A percentile compares a stretch with the other conserved stretches of the same genome.
phyloP scores from a whole-genome alignment of 2,329 filamentous ascomycete genomes.

The Fonsecaea pedrosoi region DNA sequence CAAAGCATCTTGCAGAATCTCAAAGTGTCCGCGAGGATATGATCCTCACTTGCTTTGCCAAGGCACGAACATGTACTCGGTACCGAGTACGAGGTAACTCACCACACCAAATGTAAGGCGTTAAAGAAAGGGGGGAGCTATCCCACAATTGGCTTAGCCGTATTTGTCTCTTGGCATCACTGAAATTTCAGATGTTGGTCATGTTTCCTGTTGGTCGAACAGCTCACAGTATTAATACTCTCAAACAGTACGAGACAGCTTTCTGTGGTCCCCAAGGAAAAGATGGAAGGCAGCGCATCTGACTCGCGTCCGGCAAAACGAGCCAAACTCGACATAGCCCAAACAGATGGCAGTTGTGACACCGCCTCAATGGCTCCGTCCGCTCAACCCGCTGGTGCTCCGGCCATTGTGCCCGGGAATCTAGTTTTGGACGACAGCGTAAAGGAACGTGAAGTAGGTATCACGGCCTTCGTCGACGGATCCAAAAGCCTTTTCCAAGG shows the following conservation, averaged over 20 bases:
- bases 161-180: conserved; percentile 16
- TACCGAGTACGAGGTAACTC: too few relatives aligned
- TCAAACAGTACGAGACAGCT: background rate
- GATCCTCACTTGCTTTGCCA: too few relatives aligned
- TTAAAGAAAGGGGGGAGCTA: conserved; percentile 16
- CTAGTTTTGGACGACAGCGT: conserved; percentile 11
- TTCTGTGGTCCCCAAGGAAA: background rate
- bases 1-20: too few relatives aligned
- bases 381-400: background rate
- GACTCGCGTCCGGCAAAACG: conserved; percentile 34
- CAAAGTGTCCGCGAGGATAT: too few relatives aligned
- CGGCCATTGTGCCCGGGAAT: conserved; percentile 5
- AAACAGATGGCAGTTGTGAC: background rate
- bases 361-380: background rate
- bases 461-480: conserved; percentile 67
- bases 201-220: background rate
- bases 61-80: too few relatives aligned
- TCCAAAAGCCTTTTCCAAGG: conserved; percentile 67
- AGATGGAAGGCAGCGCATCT: conserved; percentile 11
- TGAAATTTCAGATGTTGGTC: conserved; percentile 10
- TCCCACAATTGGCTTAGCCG: conserved; percentile 2
- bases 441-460: conserved; percentile 62
- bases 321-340: conserved; percentile 36
- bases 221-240: background rate
- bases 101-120: background rate